Base-by-base conservation (phyloP, 2,329 filamentous ascomycete species). In the Ceratocystis colombiana region DNA sequence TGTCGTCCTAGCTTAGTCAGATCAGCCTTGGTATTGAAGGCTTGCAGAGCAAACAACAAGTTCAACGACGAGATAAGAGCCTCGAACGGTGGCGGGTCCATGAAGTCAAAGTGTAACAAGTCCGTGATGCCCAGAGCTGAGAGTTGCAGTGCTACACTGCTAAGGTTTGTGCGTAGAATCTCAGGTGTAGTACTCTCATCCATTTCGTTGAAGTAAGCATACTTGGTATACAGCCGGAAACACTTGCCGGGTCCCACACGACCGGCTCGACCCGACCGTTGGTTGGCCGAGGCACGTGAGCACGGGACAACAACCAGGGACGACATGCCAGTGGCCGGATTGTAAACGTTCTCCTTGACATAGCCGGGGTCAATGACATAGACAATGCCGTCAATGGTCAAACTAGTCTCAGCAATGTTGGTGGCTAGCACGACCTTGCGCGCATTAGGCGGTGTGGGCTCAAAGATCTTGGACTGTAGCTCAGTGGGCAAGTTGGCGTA, bases 311-410 rank as follows among this genome's bases (percentile, higher is more conserved):
- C 90, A 0, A 96, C 88, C 12, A 99, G 78, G 48, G 89, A 92
- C 33, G 93, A 92, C 88, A 97, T 96, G 66, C 92, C 92, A 0
- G 90, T 96, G 0, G 88, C 85, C 0, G 92, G 88, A 69, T 96
- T 96, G 77, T 93, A 97, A 1, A 92, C 84, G 71, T 96, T 96
- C 73, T 97, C 90, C 75, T 99, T 99, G 69, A 94, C 90, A 70
- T 95, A 96, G 0, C 94, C 94, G 0, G 89, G 89, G 71, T 99
- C 94, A 68, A 97, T 96, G 45, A 97, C 94, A 73, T 95, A 96
- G 7, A 93, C 88, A 68, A 97, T 96, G 17, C 92, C 93, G 73
- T 97, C 92, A 67, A 99, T 96, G 0, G 94, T 99, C 72, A 99
- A 77, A 79, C 86, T 91, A 0, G 94, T 99, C 75, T 99, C 94